Base-by-base conservation (phyloP, 192 early-diverging fungal genomes). In the Linnemannia hyalina region DNA sequence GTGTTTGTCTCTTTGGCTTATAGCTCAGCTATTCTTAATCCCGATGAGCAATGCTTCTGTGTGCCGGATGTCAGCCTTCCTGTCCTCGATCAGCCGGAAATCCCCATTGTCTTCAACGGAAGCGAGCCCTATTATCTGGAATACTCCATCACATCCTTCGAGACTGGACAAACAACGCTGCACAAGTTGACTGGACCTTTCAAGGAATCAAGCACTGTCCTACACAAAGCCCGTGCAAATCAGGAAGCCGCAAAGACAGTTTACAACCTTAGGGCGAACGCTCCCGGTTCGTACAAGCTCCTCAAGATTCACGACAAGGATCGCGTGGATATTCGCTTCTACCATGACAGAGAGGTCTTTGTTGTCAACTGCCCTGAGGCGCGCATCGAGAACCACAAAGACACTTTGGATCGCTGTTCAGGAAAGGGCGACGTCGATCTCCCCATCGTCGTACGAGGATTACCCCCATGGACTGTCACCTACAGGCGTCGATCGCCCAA, bases 11-110 rank as follows among this genome's bases (percentile, higher is more conserved):
- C n/a, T 65, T 32, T 26, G 55, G 29, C 60, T 3, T 65, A 22
- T 85, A 85, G 91, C 54, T 86, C 91, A 13, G 91, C 89, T 11
- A 87, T 89, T 49, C 73, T 92, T 23, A 92, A 92, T 36, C 88
- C 86, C 7, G 72, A 85, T 20, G 87, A 92, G 70, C 78, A 85
- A 29, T 88, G 80, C 26, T 92, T 79, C 68, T 92, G 91, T 38
- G 80, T 92, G n/a, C 85, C 91, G 0, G 74, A 75, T n/a, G 41
- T 74, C 41, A 76, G 70, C 36, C 47, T 80, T 26, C 63, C 65
- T 18, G 65, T 76, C 9, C 42, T 84, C 29, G 77, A 75, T 10
- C 52, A 36, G 55, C 82, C 82, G 46, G 73, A 76, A 47, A 85
- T 85, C 69, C 77, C 82, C 22, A 85, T 85, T 23, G 26, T 78